Percentiles rank a stretch among this genome's conserved stretches.
Conservation (phyloP, 768 basidiomycete genomes). For the Hebeloma cylindrosporum region DNA sequence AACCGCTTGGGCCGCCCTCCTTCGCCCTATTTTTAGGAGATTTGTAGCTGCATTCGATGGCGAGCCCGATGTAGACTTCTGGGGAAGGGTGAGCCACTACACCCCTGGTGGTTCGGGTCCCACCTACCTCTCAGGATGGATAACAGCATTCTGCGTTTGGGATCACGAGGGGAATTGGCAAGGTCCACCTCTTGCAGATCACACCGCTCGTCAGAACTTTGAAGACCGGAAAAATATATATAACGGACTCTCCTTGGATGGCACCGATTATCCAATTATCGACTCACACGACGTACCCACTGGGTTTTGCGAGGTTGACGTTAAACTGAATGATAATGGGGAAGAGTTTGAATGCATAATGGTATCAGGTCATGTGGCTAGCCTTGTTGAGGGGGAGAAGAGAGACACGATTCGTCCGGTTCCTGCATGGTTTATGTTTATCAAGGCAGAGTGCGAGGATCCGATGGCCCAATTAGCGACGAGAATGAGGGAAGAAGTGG, state of each 20-base stretch:
- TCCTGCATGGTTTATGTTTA: constrained; percentile 24
- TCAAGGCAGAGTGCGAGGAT: constrained; percentile 9
- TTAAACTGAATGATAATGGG: constrained; percentile 10
- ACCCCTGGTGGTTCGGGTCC: constrained; percentile 14
- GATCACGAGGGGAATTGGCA: constrained; percentile 15
- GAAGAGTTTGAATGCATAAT: constrained; percentile 16
- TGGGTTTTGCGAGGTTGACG: constrained; percentile 15
- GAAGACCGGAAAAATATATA: not conserved
- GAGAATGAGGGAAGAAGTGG: no score
- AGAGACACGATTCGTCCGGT: constrained; percentile 16
- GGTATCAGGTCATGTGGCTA: constrained; percentile 19
- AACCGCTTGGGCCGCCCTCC: constrained; percentile 15
- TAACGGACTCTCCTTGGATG: constrained; percentile 13
- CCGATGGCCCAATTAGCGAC: not conserved
- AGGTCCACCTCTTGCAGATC: constrained; percentile 9
- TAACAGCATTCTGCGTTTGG: constrained; percentile 24
- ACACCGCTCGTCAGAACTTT: not conserved
- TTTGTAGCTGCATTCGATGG: constrained; percentile 24
- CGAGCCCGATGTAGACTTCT: constrained; percentile 16
- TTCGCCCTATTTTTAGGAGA: constrained; percentile 15
- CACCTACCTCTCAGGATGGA: constrained; percentile 16
- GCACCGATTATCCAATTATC: constrained; percentile 3
- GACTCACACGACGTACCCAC: constrained; percentile 7
- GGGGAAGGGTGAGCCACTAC: constrained; percentile 14
- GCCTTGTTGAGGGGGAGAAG: constrained; percentile 3